A percentile compares a stretch with the other conserved stretches of the same genome.
These are phyloP conservation scores for Astraeus odoratus DNA, from an alignment of 768 basidiomycete species.

Conservation along the genomic window DNA sequence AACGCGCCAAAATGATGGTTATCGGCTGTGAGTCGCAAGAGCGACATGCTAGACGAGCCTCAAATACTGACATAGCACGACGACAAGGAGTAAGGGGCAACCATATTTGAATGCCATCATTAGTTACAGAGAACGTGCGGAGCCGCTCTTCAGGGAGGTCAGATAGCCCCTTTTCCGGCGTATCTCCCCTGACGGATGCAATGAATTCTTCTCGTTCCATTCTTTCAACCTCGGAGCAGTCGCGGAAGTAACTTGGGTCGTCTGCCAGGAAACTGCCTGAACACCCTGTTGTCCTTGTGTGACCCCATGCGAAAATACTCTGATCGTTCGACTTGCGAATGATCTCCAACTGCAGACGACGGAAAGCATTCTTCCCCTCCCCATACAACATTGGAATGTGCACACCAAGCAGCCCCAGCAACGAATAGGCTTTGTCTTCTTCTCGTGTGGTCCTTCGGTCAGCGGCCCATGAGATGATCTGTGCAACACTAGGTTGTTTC, in stretches of 20 bases:
- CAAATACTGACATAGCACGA: neutral
- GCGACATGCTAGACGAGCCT: neutral
- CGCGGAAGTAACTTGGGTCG: neutral
- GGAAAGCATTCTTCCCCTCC: slow-evolving; percentile 15
- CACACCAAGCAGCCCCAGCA: neutral
- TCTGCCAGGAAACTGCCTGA: neutral
- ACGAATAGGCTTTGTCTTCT: slow-evolving; percentile 10
- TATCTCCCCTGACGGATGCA: neutral
- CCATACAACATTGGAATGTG: neutral
- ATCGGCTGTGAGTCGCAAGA: neutral
- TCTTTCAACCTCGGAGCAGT: neutral
- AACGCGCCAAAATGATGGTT: neutral
- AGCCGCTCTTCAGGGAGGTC: neutral
- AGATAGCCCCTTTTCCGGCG: neutral
- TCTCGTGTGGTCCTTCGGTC: slow-evolving; percentile 10
- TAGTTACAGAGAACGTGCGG: neutral
- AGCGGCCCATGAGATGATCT: slow-evolving; percentile 14
- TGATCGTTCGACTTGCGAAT: slow-evolving; percentile 8
- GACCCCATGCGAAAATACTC: slow-evolving; percentile 8
- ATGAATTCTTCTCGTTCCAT: neutral
- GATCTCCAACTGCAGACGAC: slow-evolving; percentile 10
- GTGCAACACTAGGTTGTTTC: slow-evolving; percentile 1
- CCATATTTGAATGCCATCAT: neutral
- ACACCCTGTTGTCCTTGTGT: neutral
- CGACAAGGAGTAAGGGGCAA: neutral